Conservation (phyloP, 257 asterid species). For the Solanum clarkiae region DNA sequence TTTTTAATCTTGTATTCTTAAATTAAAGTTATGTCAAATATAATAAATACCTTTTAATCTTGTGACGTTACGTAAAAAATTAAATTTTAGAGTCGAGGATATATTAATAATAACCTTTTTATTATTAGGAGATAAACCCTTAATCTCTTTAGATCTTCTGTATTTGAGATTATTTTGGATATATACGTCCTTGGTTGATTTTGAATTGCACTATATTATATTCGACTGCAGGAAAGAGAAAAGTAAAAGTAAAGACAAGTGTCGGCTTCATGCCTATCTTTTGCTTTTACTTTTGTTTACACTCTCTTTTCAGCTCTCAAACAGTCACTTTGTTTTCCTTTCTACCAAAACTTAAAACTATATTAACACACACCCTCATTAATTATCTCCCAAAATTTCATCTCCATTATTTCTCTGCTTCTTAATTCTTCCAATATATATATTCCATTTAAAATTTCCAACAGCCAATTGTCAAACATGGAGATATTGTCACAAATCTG, state of each 20-base stretch:
- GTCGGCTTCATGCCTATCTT: slow-evolving; percentile 1
- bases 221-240: neutral
- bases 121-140: too few species aligned
- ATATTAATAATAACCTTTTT: too few species aligned
- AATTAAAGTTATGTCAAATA: too few species aligned
- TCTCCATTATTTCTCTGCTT: neutral
- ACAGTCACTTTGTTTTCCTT: slow-evolving; percentile 7
- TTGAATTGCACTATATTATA: neutral
- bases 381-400: neutral
- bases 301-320: slow-evolving; percentile 6
- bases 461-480: slow-evolving; percentile 5
- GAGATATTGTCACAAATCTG: slow-evolving; percentile 40
- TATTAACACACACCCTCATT: neutral
- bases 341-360: neutral
- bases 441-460: neutral
- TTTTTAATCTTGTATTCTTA: too few species aligned
- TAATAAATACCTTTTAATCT: too few species aligned
- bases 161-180: neutral
- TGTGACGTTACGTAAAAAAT: too few species aligned
- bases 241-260: neutral
- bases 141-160: too few species aligned
- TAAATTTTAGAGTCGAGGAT: too few species aligned
- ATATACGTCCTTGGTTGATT: neutral
- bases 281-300: slow-evolving; percentile 11
- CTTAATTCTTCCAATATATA: neutral